Evolutionary conservation across 305 asterid species (phyloP).

Genomic region (Fraxinus dipetala): DNA sequence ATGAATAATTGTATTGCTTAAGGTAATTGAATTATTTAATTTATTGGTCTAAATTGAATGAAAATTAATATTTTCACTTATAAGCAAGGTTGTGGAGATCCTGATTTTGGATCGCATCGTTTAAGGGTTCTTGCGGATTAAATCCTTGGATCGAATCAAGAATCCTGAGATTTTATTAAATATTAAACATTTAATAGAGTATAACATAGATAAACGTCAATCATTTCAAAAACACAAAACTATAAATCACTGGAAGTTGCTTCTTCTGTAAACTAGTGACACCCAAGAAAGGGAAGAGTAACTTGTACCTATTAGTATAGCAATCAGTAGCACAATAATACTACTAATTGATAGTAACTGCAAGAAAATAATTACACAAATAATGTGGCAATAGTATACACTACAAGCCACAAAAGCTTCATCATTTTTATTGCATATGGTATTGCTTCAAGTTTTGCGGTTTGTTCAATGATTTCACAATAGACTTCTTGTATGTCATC

Average conservation of each 20-base stretch:
- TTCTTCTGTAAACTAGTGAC: neutral
- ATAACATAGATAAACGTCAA: neutral
- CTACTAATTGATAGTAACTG: neutral
- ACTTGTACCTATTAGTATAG: neutral
- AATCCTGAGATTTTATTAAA: no score
- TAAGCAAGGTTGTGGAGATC: no score
- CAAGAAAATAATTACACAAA: neutral
- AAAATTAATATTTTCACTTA: no score
- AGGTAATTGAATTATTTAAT: no score
- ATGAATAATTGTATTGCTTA: no score
- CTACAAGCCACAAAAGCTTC: neutral
- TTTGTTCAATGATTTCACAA: neutral
- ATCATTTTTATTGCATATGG: neutral
- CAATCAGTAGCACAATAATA: neutral
- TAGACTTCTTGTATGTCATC: neutral
- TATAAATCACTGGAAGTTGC: neutral
- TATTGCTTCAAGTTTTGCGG: neutral
- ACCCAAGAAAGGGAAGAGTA: neutral
- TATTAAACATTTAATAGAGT: no score
- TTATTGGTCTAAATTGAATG: neutral
- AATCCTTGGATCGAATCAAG: no score
- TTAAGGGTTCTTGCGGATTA: no score
- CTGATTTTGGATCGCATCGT: neutral
- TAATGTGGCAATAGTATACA: neutral
- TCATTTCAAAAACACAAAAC: neutral